Conservation (phyloP, 75 land plant genomes). For the Adiantum capillusveneris region DNA sequence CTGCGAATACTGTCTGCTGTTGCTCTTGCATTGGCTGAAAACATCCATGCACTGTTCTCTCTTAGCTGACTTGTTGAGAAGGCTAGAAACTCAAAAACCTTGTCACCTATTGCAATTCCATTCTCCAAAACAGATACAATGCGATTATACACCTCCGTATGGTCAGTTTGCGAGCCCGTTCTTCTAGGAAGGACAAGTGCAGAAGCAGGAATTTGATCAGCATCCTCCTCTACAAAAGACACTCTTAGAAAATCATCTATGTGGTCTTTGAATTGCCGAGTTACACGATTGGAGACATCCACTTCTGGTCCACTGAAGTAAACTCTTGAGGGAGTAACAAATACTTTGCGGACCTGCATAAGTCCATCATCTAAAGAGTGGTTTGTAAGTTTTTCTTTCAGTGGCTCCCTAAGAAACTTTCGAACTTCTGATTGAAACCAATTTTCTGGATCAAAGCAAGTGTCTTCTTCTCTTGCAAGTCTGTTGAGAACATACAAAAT, state of each 20-base stretch:
- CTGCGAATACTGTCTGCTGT: conserved; percentile 56
- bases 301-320: conserved; percentile 83
- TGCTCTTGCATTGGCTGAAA: conserved; percentile 45
- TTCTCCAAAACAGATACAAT: conserved; percentile 36
- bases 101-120: conserved; percentile 60
- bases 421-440: conserved; percentile 28
- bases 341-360: conserved; percentile 51
- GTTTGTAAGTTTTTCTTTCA: not conserved
- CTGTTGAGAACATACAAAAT: conserved; percentile 46
- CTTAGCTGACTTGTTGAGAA: conserved; percentile 89
- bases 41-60: conserved; percentile 86
- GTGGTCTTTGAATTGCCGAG: conserved; percentile 37
- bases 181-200: conserved; percentile 23
- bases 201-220: conserved; percentile 30
- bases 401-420: not conserved
- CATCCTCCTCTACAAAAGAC: conserved; percentile 77
- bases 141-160: conserved; percentile 42
- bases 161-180: conserved; percentile 9
- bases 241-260: conserved; percentile 72
- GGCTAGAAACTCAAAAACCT: conserved; percentile 76
- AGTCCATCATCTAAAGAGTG: conserved; percentile 29
- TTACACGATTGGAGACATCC: conserved; percentile 75
- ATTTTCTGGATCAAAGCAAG: conserved; percentile 45
- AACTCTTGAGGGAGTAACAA: conserved; percentile 70
- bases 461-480: conserved; percentile 21